These are phyloP conservation scores for Metschnikowia chrysomelidarum DNA, from an alignment of 805 yeast species.

Conservation along the genomic window DNA sequence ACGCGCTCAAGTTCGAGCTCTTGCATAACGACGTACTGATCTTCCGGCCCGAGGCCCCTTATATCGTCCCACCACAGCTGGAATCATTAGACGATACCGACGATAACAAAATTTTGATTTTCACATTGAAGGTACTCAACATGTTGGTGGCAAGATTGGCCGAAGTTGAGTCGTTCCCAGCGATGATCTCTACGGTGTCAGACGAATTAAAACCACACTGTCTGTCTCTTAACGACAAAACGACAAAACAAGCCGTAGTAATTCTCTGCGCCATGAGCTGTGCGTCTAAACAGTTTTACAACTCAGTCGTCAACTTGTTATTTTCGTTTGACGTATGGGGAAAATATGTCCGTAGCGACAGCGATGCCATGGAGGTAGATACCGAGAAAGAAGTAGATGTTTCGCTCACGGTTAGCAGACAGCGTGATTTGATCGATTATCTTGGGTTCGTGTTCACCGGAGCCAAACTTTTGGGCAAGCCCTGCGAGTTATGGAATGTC, in stretches of 20 bases:
- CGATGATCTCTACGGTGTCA: slow-evolving; percentile 25
- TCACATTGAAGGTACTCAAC: slow-evolving; percentile 34
- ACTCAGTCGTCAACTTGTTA: slow-evolving; percentile 40
- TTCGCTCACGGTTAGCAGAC: slow-evolving; percentile 49
- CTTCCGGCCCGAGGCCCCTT: slow-evolving; percentile 25
- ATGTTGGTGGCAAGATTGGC: slow-evolving; percentile 36
- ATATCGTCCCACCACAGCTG: slow-evolving; percentile 27
- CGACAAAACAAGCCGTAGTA: slow-evolving; percentile 60
- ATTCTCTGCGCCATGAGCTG: slow-evolving; percentile 56
- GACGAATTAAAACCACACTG: slow-evolving; percentile 54
- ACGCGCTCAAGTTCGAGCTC: slow-evolving; percentile 85
- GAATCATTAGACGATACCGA: slow-evolving; percentile 32
- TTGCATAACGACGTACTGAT: slow-evolving; percentile 61
- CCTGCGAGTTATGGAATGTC: slow-evolving; percentile 41
- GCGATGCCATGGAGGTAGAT: slow-evolving; percentile 7
- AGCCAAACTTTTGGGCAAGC: slow-evolving; percentile 27
- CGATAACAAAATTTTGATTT: slow-evolving; percentile 34
- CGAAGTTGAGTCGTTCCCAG: slow-evolving; percentile 27
- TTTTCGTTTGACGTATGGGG: slow-evolving; percentile 45
- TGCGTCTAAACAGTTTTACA: slow-evolving; percentile 45
- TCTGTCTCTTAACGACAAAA: slow-evolving; percentile 47
- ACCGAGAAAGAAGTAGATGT: slow-evolving; percentile 21
- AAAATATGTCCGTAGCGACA: slow-evolving; percentile 28
- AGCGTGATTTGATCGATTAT: slow-evolving; percentile 57
- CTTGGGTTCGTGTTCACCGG: slow-evolving; percentile 56